Evolutionary conservation across 2,329 filamentous ascomycete species (phyloP), one percentile per base, ranked within the genome.

Genomic region (Fulvia fulva): DNA sequence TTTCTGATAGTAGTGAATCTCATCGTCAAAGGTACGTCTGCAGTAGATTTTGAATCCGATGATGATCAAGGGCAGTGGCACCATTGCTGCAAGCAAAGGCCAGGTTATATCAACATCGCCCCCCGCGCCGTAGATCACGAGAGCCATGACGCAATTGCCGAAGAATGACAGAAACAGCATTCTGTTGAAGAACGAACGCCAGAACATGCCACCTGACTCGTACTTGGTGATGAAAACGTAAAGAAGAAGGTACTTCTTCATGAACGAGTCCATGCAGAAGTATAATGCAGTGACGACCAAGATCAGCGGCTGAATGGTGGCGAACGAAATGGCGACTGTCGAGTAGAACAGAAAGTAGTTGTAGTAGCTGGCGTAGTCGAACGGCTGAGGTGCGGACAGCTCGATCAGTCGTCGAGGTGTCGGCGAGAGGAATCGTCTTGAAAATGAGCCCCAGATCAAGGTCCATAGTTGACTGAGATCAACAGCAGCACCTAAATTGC

Each of bases 301-400:
- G 1, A 94, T 88, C 23, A 97, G 81, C 0, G 94, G 94, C 74
- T 97, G 94, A 53, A 97, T 81, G 1, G 87, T 85, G 1, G 88
- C 86, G 70, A 94, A 97, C 68, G 87, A 91, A 16, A 99, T 80
- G 0, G 91, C 88, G 30, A 97, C 89, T 0, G 93, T 97, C 23
- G 89, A 81, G 77, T 97, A 99, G 76, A 90, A 99, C 28, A 97
- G 80, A 75, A 97, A 97, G 74, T 96, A 97, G 74, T 97, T 97
- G 82, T 97, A 99, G 77, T 97, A 97, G 67, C 86, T 91, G 58
- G 94, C 91, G 70, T 97, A 97, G 66, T 97, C 92, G 72, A 99
- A 97, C 0, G 90, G 81, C 1, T 90, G 92, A 1, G 94, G 94
- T 3, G 94, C 94, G 0, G 92, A 96, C 70, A 94, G 84, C 73